Percentiles rank a stretch among this genome's conserved stretches.
Conservation (phyloP, 148 eudicot genomes). For the Dysphania ambrosioides region DNA sequence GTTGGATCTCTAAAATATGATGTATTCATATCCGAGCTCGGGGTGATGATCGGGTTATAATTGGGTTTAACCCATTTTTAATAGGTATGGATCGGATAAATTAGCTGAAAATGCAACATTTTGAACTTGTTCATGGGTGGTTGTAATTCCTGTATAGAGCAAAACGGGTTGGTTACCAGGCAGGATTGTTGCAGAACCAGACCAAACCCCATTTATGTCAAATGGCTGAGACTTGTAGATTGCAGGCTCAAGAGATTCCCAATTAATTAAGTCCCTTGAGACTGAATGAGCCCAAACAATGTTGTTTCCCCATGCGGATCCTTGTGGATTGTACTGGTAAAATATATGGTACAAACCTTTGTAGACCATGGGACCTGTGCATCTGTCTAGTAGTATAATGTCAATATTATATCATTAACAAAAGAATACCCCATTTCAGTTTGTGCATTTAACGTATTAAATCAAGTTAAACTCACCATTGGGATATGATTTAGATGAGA, state of each 20-base stretch:
- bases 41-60: conserved; percentile 58
- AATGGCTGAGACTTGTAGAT: conserved; percentile 45
- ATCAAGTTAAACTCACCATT: conserved; percentile 54
- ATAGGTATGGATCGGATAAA: conserved; percentile 63
- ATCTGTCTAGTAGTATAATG: neutral
- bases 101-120: conserved; percentile 66
- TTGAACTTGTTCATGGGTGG: conserved; percentile 50
- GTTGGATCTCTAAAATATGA: conserved; percentile 75
- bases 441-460: no score
- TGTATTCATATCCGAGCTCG: conserved; percentile 38
- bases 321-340: conserved; percentile 62
- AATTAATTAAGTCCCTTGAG: conserved; percentile 54
- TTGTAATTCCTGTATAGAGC: conserved; percentile 57
- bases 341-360: conserved; percentile 65
- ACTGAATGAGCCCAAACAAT: conserved; percentile 85
- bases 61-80: conserved; percentile 72
- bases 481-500: conserved; percentile 47
- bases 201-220: conserved; percentile 60
- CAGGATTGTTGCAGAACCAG: conserved; percentile 64
- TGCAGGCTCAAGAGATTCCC: conserved; percentile 58
- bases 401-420: neutral
- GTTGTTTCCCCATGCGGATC: conserved; percentile 68
- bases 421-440: no score
- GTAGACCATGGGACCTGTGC: conserved; percentile 66
- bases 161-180: conserved; percentile 48